phyloP scores from a whole-genome alignment of 805 yeast genomes.

The Candida ovalis region DNA sequence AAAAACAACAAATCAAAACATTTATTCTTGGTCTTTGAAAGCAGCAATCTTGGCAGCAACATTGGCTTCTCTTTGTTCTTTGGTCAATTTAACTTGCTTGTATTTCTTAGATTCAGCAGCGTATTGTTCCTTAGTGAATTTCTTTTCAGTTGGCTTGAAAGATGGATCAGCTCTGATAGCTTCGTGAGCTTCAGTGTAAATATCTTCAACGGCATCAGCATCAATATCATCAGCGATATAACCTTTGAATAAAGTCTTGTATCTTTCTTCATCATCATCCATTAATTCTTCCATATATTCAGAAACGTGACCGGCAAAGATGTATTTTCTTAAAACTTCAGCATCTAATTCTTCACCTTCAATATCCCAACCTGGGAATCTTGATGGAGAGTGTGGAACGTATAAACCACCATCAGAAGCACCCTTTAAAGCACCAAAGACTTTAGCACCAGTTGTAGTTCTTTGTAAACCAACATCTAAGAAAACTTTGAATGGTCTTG shows the following conservation, averaged over 20 bases:
- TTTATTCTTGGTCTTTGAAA: constrained; percentile 52
- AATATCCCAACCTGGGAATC: constrained; percentile 99
- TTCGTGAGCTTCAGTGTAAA: constrained; percentile 92
- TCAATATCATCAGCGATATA: constrained; percentile 97
- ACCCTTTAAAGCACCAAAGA: constrained; percentile 99
- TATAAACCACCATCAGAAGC: constrained; percentile 99
- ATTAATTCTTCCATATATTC: constrained; percentile 99
- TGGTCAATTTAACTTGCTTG: constrained; percentile 85
- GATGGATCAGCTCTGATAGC: constrained; percentile 95
- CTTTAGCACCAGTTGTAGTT: constrained; percentile 99
- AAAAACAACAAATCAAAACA: constrained; percentile 1
- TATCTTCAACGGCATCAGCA: constrained; percentile 94
- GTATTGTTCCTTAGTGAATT: constrained; percentile 96
- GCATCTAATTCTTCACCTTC: constrained; percentile 98
- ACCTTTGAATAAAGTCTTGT: constrained; percentile 91
- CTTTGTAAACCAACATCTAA: constrained; percentile 99
- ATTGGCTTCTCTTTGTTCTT: constrained; percentile 84
- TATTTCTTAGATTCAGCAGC: constrained; percentile 94
- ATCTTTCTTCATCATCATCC: constrained; percentile 99
- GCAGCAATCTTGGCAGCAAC: constrained; percentile 93
- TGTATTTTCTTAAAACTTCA: constrained; percentile 96
- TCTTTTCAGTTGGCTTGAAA: constrained; percentile 83
- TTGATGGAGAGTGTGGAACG: constrained; percentile 98
- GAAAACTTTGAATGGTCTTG: constrained; percentile 99
- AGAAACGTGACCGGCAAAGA: constrained; percentile 99